A percentile compares a stretch with the other conserved stretches of the same genome.
These are phyloP conservation scores for Colletotrichum sp. DNA, from an alignment of 2,329 filamentous ascomycete genomes.

Conservation along the genomic window DNA sequence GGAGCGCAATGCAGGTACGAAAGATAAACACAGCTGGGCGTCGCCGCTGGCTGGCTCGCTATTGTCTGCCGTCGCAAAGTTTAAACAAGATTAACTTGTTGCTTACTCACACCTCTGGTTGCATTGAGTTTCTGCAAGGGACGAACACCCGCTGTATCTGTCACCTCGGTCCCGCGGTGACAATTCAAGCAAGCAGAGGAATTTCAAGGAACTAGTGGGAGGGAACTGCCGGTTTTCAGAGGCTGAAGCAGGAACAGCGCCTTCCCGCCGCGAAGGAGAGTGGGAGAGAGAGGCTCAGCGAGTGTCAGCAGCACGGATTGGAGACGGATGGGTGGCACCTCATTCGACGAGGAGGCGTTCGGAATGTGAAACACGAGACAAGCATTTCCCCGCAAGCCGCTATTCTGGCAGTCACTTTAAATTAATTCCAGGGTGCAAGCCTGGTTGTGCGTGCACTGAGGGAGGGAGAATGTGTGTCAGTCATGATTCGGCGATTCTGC, in stretches of 20 bases:
- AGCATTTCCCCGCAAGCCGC: slow-evolving; percentile 18
- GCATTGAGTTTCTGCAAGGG: not conserved
- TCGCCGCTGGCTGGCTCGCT: not conserved
- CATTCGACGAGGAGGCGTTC: not conserved
- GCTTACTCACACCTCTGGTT: not conserved
- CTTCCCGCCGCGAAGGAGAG: not conserved
- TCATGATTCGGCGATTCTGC: not conserved
- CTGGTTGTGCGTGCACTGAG: not conserved
- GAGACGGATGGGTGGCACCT: not conserved
- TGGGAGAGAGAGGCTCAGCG: not conserved
- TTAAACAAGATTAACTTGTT: not conserved
- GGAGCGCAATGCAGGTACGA: not conserved
- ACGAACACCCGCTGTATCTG: not conserved
- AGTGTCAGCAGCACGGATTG: not conserved
- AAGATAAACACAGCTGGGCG: not conserved
- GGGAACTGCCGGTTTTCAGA: not conserved
- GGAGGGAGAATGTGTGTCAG: not conserved
- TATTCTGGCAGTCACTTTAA: not conserved
- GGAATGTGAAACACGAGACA: slow-evolving; percentile 15
- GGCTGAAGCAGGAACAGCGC: not conserved
- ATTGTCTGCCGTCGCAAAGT: not conserved
- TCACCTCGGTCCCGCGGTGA: not conserved
- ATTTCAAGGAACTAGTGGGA: not conserved
- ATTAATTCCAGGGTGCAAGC: not conserved
- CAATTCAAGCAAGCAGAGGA: not conserved